These are phyloP conservation scores for Shiraia sp. DNA, from an alignment of 2,329 filamentous ascomycete species.

Conservation along the genomic window DNA sequence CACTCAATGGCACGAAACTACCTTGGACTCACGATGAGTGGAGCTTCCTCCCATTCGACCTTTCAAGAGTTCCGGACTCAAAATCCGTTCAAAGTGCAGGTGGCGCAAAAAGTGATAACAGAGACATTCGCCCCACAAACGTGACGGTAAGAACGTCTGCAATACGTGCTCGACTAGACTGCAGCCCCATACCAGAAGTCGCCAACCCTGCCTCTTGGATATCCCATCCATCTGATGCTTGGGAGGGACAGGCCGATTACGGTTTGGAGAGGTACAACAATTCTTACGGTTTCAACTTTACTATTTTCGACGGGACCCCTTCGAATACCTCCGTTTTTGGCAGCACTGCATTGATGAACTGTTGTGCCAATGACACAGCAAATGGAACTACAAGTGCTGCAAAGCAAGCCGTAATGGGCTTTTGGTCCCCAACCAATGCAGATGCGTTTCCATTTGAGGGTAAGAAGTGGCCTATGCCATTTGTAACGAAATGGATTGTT, in stretches of 20 bases:
- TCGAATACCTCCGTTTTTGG: conserved; percentile 7
- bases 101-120: not conserved
- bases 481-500: conserved; percentile 15
- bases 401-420: conserved; percentile 9
- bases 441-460: conserved; percentile 1
- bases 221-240: too few relatives aligned
- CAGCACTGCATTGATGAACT: not conserved
- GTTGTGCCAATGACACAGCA: too few relatives aligned
- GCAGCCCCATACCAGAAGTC: conserved; percentile 6
- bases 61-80: conserved; percentile 3
- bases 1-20: conserved; percentile 14
- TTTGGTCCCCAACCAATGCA: conserved; percentile 13
- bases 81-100: not conserved
- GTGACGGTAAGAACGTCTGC: conserved; percentile 13
- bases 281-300: too few relatives aligned
- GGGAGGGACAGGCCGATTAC: too few relatives aligned
- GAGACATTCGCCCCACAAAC: conserved; percentile 1
- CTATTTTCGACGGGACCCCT: too few relatives aligned
- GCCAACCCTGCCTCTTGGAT: conserved; percentile 14
- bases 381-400: conserved; percentile 10
- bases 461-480: conserved; percentile 8
- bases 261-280: too few relatives aligned
- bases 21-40: conserved; percentile 19
- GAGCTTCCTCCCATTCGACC: conserved; percentile 16
- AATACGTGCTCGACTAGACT: conserved; percentile 12